Base-by-base conservation (phyloP, 2,329 filamentous ascomycete genomes). In the Thielaviopsis ethacetica region DNA sequence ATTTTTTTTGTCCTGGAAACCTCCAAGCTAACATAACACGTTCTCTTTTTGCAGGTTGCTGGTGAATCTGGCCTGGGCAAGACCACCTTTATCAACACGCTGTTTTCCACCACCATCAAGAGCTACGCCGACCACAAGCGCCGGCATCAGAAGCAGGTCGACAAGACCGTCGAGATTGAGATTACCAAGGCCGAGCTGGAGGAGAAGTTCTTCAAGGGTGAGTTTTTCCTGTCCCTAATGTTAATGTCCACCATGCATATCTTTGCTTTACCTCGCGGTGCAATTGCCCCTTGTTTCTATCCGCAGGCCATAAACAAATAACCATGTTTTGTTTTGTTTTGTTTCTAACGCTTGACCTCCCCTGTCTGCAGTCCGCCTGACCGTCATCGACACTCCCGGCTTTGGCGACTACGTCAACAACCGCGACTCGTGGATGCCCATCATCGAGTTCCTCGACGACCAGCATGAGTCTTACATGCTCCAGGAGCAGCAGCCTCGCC, bases 171-270 rank as follows among this genome's bases (percentile, higher is more conserved):
- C 65, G 94, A 98, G 79, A 98, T 98, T 67, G 93, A 98, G 75
- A 98, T 98, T 71, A 98, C 93, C 73, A 98, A 98, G 82, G 93
- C 93, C 62, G 93, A 98, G 79, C 79, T 98, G 64, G 93, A 98
- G 77, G 93, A 98, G 85, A 98, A 98, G 80, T 98, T 98, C 81
- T 98, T 98, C 86, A 98, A 98, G 82, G 91, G 91, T 96, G 78
- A 60, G 69, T 44, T 55, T 51, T 34, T 34, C 30, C 30, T 12
- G 3, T 34, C 30, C 30, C 30, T 10, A 34, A 26, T 9, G 41
- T 44, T 15, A 26, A 52, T 52, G 50, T 17, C 24, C 6, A 26
- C n/a, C n/a, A n/a, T n/a, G n/a, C n/a, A n/a, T 53, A 10, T 7
- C 13, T 44, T 9, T n/a, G 13, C 2, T 47, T n/a, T 7, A 6